Conservation (phyloP, 1,139 yeast species). For the Kodamaea anthophila region DNA sequence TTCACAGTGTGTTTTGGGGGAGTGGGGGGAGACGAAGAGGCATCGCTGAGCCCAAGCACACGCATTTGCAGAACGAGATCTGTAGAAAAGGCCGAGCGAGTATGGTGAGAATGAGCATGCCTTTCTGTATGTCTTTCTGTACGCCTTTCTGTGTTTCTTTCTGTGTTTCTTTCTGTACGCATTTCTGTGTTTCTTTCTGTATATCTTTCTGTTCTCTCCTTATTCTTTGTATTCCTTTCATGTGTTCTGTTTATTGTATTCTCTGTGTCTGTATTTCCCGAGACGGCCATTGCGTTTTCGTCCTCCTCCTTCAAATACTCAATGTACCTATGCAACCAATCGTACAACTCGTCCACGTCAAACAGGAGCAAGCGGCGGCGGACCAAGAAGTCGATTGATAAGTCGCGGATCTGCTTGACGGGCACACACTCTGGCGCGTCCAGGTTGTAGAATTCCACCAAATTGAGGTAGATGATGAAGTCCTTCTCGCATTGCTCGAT, state of each 20-base stretch:
- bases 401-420: constrained; percentile 20
- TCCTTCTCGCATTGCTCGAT: constrained; percentile 34
- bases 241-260: neutral
- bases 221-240: neutral
- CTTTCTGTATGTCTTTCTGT: neutral
- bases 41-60: constrained; percentile 16
- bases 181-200: neutral
- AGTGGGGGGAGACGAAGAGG: constrained; percentile 9
- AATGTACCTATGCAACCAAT: constrained; percentile 39
- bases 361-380: constrained; percentile 29
- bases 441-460: constrained; percentile 37
- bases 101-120: too few species aligned
- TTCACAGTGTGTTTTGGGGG: constrained; percentile 14
- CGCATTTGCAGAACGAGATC: too few species aligned
- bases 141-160: neutral
- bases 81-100: too few species aligned
- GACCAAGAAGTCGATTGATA: constrained; percentile 27
- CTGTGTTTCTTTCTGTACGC: neutral
- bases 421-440: constrained; percentile 20
- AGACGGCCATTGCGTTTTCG: neutral
- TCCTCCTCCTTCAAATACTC: constrained; percentile 34
- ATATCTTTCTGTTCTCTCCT: neutral
- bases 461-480: constrained; percentile 39
- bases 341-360: constrained; percentile 32
- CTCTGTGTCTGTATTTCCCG: neutral